These are phyloP conservation scores for Pisolithus orientalis DNA, from an alignment of 768 basidiomycete genomes.

Conservation along the genomic window DNA sequence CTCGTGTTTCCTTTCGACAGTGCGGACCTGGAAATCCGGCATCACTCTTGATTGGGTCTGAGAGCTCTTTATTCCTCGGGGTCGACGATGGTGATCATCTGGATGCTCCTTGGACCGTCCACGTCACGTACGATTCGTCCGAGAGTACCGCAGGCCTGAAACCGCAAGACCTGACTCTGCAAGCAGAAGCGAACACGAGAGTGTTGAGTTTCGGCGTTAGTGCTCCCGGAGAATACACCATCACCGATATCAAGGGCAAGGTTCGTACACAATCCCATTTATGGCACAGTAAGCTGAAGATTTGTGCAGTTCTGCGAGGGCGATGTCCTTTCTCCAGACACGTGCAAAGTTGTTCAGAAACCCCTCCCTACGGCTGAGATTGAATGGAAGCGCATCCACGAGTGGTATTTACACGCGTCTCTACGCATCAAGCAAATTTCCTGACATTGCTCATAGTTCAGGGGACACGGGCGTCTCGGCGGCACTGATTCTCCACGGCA, in stretches of 20 bases:
- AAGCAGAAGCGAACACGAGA: conserved; percentile 38
- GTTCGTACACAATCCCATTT: conserved; percentile 23
- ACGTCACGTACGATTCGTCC: conserved; percentile 54
- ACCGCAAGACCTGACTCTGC: conserved; percentile 59
- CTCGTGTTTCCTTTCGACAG: conserved; percentile 63
- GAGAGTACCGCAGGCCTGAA: conserved; percentile 38
- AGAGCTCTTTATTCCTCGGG: conserved; percentile 49
- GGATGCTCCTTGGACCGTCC: conserved; percentile 65
- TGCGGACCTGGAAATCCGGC: conserved; percentile 69
- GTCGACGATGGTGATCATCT: conserved; percentile 50
- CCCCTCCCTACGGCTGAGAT: conserved; percentile 80
- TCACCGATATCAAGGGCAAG: conserved; percentile 66
- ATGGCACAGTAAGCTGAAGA: conserved; percentile 3
- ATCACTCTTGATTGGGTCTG: conserved; percentile 65
- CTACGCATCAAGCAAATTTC: conserved; percentile 1
- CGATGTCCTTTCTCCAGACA: conserved; percentile 78
- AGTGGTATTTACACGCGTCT: conserved; percentile 50
- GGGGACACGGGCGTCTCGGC: conserved; percentile 91
- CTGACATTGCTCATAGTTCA: conserved; percentile 43
- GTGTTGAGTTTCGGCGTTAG: conserved; percentile 45
- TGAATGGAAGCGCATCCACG: conserved; percentile 83
- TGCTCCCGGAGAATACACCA: conserved; percentile 72
- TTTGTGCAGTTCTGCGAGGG: conserved; percentile 65
- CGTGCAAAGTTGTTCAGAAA: conserved; percentile 67
- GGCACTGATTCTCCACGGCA: conserved; percentile 79